Percentiles rank a stretch among this genome's conserved stretches.
These are phyloP conservation scores for Ligustrum vulgare DNA, from an alignment of 257 asterid genomes.

Conservation along the genomic window DNA sequence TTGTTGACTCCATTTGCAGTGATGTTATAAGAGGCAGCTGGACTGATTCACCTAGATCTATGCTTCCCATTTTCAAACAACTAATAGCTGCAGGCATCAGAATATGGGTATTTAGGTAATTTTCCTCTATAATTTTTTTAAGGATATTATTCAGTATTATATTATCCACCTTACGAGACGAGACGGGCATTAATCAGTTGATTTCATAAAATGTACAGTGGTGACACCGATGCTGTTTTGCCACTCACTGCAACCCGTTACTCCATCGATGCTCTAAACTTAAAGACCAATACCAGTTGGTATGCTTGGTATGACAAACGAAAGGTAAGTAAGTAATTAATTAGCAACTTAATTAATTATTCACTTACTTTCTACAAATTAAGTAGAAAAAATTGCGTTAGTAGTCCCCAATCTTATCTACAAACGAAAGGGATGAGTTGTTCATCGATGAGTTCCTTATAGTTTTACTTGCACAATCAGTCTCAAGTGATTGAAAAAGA, in stretches of 20 bases:
- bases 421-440: too few relatives aligned
- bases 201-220: slow-evolving; percentile 32
- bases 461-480: too few relatives aligned
- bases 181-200: not conserved
- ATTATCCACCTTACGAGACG: not conserved
- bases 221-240: slow-evolving; percentile 61
- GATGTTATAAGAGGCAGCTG: slow-evolving; percentile 49
- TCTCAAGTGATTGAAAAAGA: not conserved
- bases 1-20: slow-evolving; percentile 30
- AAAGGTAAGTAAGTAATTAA: slow-evolving; percentile 40
- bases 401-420: not conserved
- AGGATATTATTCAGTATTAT: not conserved
- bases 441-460: too few relatives aligned
- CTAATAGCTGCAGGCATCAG: slow-evolving; percentile 54
- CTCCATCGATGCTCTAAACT: slow-evolving; percentile 46
- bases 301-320: slow-evolving; percentile 55
- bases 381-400: not conserved
- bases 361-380: not conserved
- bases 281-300: slow-evolving; percentile 40
- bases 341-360: not conserved
- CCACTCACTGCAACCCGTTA: slow-evolving; percentile 67
- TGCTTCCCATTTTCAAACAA: slow-evolving; percentile 56
- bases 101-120: slow-evolving; percentile 69
- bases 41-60: slow-evolving; percentile 64
- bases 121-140: not conserved